Evolutionary conservation across 2,329 filamentous ascomycete species (phyloP).

Genomic region (Aspergillus puulaauensis): DNA sequence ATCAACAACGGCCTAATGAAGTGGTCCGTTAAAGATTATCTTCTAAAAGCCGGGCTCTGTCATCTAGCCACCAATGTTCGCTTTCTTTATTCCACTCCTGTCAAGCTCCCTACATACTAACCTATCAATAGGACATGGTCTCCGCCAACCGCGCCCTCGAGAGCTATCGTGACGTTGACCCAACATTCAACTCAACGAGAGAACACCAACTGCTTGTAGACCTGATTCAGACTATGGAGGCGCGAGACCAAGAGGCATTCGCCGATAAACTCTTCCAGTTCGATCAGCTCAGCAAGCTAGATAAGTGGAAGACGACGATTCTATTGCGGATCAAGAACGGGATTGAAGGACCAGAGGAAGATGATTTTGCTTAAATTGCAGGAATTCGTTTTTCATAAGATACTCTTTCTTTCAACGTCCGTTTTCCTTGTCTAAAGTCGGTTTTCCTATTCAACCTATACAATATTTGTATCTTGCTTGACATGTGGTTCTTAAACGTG

Average conservation of each 20-base stretch:
- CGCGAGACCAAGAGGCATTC: slow-evolving; percentile 78
- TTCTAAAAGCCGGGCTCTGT: slow-evolving; percentile 91
- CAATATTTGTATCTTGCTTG: background rate
- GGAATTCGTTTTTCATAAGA: slow-evolving; percentile 6
- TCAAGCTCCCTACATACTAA: background rate
- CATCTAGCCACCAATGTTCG: slow-evolving; percentile 63
- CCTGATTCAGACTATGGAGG: slow-evolving; percentile 71
- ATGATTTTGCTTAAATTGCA: slow-evolving; percentile 62
- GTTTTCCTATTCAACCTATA: background rate
- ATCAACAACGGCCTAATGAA: slow-evolving; percentile 91
- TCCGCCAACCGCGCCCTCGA: slow-evolving; percentile 77
- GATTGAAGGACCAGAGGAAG: slow-evolving; percentile 72
- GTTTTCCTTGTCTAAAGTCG: background rate
- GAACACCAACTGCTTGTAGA: slow-evolving; percentile 81
- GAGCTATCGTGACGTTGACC: slow-evolving; percentile 76
- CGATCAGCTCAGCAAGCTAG: slow-evolving; percentile 88
- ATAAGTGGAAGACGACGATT: slow-evolving; percentile 95
- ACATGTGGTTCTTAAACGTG: background rate
- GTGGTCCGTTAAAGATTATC: slow-evolving; percentile 93
- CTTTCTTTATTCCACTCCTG: background rate
- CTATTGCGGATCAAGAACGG: slow-evolving; percentile 78
- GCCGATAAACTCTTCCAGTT: slow-evolving; percentile 84
- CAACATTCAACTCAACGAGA: slow-evolving; percentile 71
- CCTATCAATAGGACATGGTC: slow-evolving; percentile 63
- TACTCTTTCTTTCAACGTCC: background rate